Evolutionary conservation across 257 asterid species (phyloP).

Genomic region (Solanum sitiens): DNA sequence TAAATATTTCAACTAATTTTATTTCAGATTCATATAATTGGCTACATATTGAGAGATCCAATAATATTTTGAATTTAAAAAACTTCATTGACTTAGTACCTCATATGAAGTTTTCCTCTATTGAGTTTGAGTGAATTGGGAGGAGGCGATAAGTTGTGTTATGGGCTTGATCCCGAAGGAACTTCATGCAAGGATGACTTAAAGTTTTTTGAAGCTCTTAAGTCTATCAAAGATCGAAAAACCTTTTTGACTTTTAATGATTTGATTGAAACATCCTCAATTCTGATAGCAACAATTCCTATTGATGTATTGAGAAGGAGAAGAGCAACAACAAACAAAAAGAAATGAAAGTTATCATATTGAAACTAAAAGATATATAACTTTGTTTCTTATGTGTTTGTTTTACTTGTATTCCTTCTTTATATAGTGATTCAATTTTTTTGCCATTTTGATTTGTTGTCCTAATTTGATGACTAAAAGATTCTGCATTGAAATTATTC

Average conservation of each 20-base stretch:
- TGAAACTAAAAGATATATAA: neutral
- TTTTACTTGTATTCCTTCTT: neutral
- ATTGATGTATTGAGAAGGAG: neutral
- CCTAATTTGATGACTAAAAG: neutral
- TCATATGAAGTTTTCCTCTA: neutral
- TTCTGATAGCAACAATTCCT: neutral
- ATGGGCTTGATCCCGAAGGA: neutral
- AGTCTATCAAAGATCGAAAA: neutral
- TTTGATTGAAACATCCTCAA: neutral
- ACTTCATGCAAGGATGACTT: neutral
- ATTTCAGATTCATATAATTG: neutral
- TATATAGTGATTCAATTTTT: neutral
- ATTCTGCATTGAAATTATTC: too few species aligned
- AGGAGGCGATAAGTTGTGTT: neutral
- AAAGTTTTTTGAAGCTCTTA: neutral
- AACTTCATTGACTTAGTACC: neutral
- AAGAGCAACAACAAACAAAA: neutral
- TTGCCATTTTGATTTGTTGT: neutral
- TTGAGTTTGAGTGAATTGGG: neutral
- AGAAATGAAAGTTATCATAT: neutral
- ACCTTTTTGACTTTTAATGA: neutral
- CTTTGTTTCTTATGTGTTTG: neutral
- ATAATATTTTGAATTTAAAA: too few species aligned
- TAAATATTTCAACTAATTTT: too few species aligned
- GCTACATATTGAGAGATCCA: neutral